These are phyloP conservation scores for Cyberlindnera lachancei DNA, from an alignment of 805 yeast genomes.

Conservation along the genomic window DNA sequence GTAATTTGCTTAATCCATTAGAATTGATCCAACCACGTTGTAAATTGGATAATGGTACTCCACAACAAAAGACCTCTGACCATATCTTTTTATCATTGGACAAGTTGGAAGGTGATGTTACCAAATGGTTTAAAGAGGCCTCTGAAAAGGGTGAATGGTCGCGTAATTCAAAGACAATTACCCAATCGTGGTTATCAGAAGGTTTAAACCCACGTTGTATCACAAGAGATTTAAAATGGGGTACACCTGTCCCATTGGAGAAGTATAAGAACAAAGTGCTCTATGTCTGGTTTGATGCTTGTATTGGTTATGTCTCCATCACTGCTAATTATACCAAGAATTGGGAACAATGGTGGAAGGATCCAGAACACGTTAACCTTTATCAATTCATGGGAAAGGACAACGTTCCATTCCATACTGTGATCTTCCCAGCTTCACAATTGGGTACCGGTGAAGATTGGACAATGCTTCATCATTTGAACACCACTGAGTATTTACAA, in stretches of 20 bases:
- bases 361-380: slow-evolving; percentile 80
- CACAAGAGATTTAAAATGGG: slow-evolving; percentile 97
- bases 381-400: slow-evolving; percentile 99
- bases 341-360: slow-evolving; percentile 93
- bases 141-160: slow-evolving; percentile 83
- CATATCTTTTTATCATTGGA: slow-evolving; percentile 82
- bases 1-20: slow-evolving; percentile 79
- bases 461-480: slow-evolving; percentile 87
- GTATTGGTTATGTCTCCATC: slow-evolving; percentile 93
- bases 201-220: slow-evolving; percentile 93
- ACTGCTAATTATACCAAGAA: slow-evolving; percentile 81
- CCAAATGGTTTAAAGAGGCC: slow-evolving; percentile 63
- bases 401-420: slow-evolving; percentile 97
- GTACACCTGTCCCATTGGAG: slow-evolving; percentile 93
- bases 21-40: slow-evolving; percentile 94
- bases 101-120: slow-evolving; percentile 70
- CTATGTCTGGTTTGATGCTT: slow-evolving; percentile 98
- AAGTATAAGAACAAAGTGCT: slow-evolving; percentile 83
- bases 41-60: slow-evolving; percentile 80
- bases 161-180: slow-evolving; percentile 80
- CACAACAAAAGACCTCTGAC: slow-evolving; percentile 72
- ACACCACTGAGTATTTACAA: slow-evolving; percentile 93
- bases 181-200: slow-evolving; percentile 88
- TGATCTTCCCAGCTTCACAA: slow-evolving; percentile 90
- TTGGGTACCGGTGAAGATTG: slow-evolving; percentile 84